Evolutionary conservation across 306 rosid genomes (phyloP).

Genomic region (Lathyrus aphaca): DNA sequence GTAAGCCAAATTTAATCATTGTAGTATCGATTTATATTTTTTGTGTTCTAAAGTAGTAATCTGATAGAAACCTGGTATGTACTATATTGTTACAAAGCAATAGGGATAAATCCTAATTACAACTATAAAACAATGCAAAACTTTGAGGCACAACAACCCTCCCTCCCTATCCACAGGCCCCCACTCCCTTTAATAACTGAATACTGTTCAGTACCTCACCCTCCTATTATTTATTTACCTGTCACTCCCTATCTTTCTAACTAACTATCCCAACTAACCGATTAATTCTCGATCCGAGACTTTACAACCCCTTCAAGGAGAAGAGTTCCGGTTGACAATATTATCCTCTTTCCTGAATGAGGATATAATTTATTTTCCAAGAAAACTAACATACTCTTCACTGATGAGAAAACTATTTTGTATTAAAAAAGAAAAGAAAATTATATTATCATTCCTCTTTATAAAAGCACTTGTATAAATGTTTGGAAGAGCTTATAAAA

Average conservation of each 20-base stretch:
- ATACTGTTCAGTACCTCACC: conserved; percentile 1
- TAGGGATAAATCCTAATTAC: not conserved
- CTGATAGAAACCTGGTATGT: conserved; percentile 7
- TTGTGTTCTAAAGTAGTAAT: conserved; percentile 8
- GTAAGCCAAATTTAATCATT: conserved; percentile 51
- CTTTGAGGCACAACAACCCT: conserved; percentile 5
- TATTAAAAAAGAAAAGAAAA: not conserved
- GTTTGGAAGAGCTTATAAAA: conserved; percentile 11
- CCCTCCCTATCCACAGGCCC: not conserved
- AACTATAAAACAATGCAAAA: not conserved
- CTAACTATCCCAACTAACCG: not conserved
- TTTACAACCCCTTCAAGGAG: conserved; percentile 4
- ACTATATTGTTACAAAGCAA: conserved; percentile 1
- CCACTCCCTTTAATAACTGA: not conserved
- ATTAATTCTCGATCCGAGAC: not conserved
- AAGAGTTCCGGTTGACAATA: not conserved
- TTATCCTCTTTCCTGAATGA: not conserved
- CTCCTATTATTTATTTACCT: conserved; percentile 10
- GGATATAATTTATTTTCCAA: conserved; percentile 6
- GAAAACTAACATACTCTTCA: not conserved
- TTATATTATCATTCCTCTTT: not conserved
- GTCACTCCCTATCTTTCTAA: not conserved
- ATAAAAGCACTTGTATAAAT: not conserved
- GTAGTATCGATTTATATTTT: conserved; percentile 23
- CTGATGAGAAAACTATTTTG: conserved; percentile 1